Evolutionary conservation across 495 filamentous ascomycete species (phyloP).

Genomic region (Chaetomidium leptoderma): DNA sequence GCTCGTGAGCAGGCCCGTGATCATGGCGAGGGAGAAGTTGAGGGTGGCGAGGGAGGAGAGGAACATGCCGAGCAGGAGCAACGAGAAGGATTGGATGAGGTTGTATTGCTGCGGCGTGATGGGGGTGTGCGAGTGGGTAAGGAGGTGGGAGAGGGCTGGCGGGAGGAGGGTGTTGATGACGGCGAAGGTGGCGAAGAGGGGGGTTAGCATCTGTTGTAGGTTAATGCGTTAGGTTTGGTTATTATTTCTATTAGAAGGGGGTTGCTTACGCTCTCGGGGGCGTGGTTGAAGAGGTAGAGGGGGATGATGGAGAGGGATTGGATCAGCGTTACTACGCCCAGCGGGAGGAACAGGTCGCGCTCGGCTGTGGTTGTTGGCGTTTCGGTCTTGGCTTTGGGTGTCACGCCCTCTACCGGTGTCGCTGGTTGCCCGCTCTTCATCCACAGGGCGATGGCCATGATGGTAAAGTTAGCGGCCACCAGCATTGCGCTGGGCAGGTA

Average conservation of each 20-base stretch:
- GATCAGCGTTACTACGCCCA: slow-evolving; percentile 62
- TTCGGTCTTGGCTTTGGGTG: slow-evolving; percentile 20
- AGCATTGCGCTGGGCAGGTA: slow-evolving; percentile 97
- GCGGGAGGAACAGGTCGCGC: slow-evolving; percentile 71
- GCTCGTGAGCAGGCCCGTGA: slow-evolving; percentile 71
- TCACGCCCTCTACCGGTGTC: slow-evolving; percentile 15
- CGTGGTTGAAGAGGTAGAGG: slow-evolving; percentile 81
- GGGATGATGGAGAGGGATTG: slow-evolving; percentile 81
- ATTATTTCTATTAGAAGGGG: neutral
- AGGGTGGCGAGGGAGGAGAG: slow-evolving; percentile 90
- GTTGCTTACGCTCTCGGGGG: slow-evolving; percentile 55
- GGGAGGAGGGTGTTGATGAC: slow-evolving; percentile 58
- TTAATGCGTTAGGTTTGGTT: neutral
- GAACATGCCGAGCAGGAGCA: slow-evolving; percentile 84
- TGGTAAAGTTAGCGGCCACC: slow-evolving; percentile 87
- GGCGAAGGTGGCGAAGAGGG: slow-evolving; percentile 55
- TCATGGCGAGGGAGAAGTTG: slow-evolving; percentile 88
- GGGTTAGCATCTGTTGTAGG: slow-evolving; percentile 49
- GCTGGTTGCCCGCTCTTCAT: slow-evolving; percentile 72
- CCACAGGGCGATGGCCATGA: slow-evolving; percentile 92
- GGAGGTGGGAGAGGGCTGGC: slow-evolving; percentile 48
- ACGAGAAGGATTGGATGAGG: slow-evolving; percentile 84
- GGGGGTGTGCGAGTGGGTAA: slow-evolving; percentile 50
- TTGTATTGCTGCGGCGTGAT: slow-evolving; percentile 61
- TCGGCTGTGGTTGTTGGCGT: slow-evolving; percentile 42